Percentiles rank a stretch among this genome's conserved stretches.
These are phyloP conservation scores for Solanum appendiculatum DNA, from an alignment of 257 asterid species.

Conservation along the genomic window DNA sequence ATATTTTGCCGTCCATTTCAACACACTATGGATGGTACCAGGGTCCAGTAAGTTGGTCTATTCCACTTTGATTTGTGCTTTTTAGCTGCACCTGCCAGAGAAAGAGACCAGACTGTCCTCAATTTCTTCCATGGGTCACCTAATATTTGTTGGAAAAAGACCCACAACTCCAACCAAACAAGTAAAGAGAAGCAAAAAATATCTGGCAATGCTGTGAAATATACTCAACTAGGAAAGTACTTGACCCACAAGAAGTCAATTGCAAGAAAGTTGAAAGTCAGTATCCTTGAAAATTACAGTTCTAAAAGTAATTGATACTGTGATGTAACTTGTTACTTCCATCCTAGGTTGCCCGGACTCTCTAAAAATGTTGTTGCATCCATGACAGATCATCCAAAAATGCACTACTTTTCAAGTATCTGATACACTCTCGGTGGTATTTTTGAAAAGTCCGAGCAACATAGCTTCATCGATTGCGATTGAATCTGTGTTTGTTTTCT, in stretches of 20 bases:
- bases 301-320: neutral
- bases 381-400: accelerated
- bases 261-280: neutral
- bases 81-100: neutral
- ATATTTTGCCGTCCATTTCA: neutral
- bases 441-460: neutral
- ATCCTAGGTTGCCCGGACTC: neutral
- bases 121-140: neutral
- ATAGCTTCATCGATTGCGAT: neutral
- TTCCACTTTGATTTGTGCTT: neutral
- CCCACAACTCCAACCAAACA: neutral
- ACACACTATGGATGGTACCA: neutral
- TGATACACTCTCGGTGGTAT: neutral
- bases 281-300: neutral
- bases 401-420: neutral
- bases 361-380: neutral
- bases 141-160: neutral
- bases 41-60: neutral
- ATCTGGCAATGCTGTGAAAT: neutral
- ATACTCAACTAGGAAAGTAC: neutral
- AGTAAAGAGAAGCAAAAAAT: neutral
- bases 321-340: neutral
- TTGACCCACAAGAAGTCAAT: neutral
- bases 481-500: neutral
- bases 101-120: neutral